These are phyloP conservation scores for Pseudomonodictys pantanalensis DNA, from an alignment of 495 filamentous ascomycete species.

Conservation along the genomic window DNA sequence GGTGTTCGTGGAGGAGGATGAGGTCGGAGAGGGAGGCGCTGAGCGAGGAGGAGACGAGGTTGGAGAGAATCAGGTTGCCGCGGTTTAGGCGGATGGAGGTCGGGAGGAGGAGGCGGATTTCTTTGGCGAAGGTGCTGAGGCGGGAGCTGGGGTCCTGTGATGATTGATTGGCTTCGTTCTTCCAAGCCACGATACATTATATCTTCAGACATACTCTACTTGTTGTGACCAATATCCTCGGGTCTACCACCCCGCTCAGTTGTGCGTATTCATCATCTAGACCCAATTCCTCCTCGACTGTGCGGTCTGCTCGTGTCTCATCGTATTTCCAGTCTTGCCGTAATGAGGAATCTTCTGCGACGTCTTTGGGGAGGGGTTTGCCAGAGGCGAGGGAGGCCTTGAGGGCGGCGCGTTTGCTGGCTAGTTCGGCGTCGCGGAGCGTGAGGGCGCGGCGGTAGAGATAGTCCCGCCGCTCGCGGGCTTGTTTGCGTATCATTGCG, in stretches of 20 bases:
- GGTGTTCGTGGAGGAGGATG: conserved; percentile 72
- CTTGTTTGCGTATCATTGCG: conserved; percentile 49
- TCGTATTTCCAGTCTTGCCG: conserved; percentile 93
- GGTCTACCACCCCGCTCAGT: conserved; percentile 79
- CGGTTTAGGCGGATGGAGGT: conserved; percentile 88
- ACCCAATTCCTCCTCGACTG: conserved; percentile 63
- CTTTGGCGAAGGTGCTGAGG: conserved; percentile 87
- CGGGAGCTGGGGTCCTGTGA: conserved; percentile 82
- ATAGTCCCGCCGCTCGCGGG: conserved; percentile 86
- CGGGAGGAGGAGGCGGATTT: conserved; percentile 86
- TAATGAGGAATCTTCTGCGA: conserved; percentile 83
- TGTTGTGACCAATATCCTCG: conserved; percentile 90
- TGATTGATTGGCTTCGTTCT: no score
- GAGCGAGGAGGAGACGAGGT: conserved; percentile 76
- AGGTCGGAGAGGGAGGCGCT: conserved; percentile 71
- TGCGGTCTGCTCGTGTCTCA: conserved; percentile 64
- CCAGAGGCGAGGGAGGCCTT: conserved; percentile 79
- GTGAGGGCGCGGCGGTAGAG: conserved; percentile 79
- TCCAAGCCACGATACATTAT: no score
- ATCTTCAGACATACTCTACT: no score
- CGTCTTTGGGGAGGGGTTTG: conserved; percentile 79
- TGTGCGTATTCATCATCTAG: conserved; percentile 96
- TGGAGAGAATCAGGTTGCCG: conserved; percentile 82
- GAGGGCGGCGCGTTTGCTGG: conserved; percentile 82
- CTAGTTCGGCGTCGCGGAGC: conserved; percentile 87